A percentile compares a stretch with the other conserved stretches of the same genome.
Evolutionary conservation across 2,329 filamentous ascomycete species (phyloP).

Genomic region (Ophiostoma triangulosporum): DNA sequence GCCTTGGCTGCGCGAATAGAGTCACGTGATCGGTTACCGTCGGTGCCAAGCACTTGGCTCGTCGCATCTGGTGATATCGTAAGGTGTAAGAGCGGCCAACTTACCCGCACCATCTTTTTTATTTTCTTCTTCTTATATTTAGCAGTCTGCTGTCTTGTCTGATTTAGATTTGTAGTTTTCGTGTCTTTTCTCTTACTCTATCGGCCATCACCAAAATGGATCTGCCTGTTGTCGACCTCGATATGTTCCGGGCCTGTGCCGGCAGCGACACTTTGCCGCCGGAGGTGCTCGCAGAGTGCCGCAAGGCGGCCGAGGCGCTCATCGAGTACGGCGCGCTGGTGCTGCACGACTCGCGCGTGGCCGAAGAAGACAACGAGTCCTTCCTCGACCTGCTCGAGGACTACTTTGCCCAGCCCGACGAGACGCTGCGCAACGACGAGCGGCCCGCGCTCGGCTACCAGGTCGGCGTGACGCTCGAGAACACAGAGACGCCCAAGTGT

Average conservation of each 20-base stretch:
- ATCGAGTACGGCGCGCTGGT: constrained; percentile 47
- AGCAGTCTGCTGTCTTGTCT: not conserved
- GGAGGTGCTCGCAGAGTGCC: constrained; percentile 36
- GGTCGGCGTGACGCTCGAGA: constrained; percentile 47
- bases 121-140: not conserved
- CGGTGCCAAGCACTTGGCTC: not conserved
- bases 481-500: constrained; percentile 51
- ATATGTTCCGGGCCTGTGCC: constrained; percentile 18
- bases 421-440: constrained; percentile 34
- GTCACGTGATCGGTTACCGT: constrained; percentile 1
- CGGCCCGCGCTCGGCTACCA: constrained; percentile 46
- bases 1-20: not conserved
- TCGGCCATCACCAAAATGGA: constrained; percentile 30
- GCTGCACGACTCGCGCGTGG: constrained; percentile 45
- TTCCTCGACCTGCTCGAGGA: constrained; percentile 51
- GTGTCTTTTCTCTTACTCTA: not conserved
- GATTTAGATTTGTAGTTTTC: not conserved
- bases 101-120: not conserved
- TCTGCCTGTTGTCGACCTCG: constrained; percentile 45
- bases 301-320: constrained; percentile 39
- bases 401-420: constrained; percentile 44
- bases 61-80: not conserved
- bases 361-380: constrained; percentile 38
- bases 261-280: constrained; percentile 26
- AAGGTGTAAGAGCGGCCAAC: not conserved